A percentile compares a stretch with the other conserved stretches of the same genome.
phyloP scores from a whole-genome alignment of 441 rosid genomes.

The Gossypium aridum region DNA sequence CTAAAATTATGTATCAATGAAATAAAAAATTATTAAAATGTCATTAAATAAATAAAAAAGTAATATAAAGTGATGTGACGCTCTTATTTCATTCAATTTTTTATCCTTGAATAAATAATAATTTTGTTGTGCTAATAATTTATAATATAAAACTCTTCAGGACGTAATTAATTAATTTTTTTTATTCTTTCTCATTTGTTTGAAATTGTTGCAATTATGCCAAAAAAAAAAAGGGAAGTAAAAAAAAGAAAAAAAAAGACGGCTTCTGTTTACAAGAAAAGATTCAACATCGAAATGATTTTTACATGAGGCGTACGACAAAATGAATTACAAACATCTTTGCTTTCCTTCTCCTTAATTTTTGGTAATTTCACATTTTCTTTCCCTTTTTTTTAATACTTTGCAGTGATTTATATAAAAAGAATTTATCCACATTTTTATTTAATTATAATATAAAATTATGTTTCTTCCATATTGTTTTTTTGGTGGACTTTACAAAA shows the following conservation, averaged over 20 bases:
- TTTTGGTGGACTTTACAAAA: background rate
- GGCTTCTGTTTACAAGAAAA: background rate
- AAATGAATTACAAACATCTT: background rate
- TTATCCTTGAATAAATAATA: background rate
- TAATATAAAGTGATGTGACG: fast-evolving
- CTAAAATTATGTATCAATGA: no score
- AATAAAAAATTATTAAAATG: no score
- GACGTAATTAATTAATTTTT: background rate
- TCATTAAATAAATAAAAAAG: no score
- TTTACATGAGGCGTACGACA: background rate
- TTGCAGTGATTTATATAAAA: background rate
- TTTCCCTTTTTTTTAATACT: no score
- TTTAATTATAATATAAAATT: background rate
- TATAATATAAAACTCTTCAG: background rate
- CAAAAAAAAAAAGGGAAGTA: background rate
- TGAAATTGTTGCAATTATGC: background rate
- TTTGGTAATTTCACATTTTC: constrained; percentile 10
- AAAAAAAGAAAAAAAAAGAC: background rate
- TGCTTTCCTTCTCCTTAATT: background rate
- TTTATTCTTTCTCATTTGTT: background rate
- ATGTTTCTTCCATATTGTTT: background rate
- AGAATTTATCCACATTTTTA: background rate
- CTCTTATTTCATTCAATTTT: no score
- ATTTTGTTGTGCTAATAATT: background rate
- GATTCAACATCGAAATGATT: background rate